These are phyloP conservation scores for Arachis hypogaea DNA, from an alignment of 306 rosid genomes.

Conservation along the genomic window DNA sequence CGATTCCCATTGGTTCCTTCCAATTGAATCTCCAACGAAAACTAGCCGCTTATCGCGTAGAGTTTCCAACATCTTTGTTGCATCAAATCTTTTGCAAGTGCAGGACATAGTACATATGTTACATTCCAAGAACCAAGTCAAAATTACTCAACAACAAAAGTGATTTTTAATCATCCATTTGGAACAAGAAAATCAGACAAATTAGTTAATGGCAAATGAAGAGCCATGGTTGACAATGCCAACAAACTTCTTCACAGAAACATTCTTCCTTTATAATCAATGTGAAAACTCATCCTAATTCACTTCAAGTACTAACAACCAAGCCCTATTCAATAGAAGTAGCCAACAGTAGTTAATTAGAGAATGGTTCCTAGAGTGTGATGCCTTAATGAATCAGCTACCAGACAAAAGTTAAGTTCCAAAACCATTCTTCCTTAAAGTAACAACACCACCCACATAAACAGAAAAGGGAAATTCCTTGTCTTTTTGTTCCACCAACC, in stretches of 20 bases:
- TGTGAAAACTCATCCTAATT: conserved; percentile 4
- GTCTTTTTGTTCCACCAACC: conserved; percentile 26
- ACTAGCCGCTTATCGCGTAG: conserved; percentile 70
- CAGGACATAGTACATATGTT: neutral
- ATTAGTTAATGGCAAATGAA: conserved; percentile 23
- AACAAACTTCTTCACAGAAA: neutral
- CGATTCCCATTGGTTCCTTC: conserved; percentile 97
- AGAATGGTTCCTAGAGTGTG: neutral
- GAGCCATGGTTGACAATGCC: conserved; percentile 8
- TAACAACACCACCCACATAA: conserved; percentile 12
- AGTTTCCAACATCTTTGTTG: conserved; percentile 69
- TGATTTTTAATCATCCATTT: neutral
- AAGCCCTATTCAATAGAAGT: neutral
- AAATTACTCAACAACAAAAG: neutral
- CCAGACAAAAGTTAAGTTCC: conserved; percentile 22
- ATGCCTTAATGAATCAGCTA: conserved; percentile 18
- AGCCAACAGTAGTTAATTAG: neutral
- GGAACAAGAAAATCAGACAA: conserved; percentile 15
- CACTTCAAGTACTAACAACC: neutral
- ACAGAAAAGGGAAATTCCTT: neutral
- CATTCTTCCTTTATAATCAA: conserved; percentile 8
- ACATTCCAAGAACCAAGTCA: conserved; percentile 22
- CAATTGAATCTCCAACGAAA: conserved; percentile 91
- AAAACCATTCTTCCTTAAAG: conserved; percentile 4
- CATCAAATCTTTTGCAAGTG: conserved; percentile 68